Percentiles rank a stretch among this genome's conserved stretches.
Conservation (phyloP, 352 stramenopile genomes). For the Globisporangium camurandrum region DNA sequence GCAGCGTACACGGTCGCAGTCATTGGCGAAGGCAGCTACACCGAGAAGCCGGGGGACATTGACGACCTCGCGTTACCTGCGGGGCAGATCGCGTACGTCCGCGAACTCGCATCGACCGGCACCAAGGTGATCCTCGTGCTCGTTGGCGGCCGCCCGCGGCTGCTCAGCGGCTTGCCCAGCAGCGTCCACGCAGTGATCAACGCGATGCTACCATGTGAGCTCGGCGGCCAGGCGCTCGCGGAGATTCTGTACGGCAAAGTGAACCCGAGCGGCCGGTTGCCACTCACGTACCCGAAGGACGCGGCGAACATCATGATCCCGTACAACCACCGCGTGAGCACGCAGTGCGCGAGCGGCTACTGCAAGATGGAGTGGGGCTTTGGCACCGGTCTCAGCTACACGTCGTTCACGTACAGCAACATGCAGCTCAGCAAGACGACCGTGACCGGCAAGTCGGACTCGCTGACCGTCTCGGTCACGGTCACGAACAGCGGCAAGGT, state of each 20-base stretch:
- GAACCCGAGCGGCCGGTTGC: constrained; percentile 66
- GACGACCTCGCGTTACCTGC: constrained; percentile 38
- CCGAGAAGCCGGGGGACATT: constrained; percentile 79
- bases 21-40: constrained; percentile 73
- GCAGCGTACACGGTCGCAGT: constrained; percentile 61
- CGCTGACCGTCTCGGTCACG: constrained; percentile 38
- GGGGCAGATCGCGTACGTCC: constrained; percentile 55
- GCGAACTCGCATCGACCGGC: constrained; percentile 38
- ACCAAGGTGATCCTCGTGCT: constrained; percentile 64
- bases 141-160: constrained; percentile 50
- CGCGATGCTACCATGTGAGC: constrained; percentile 69
- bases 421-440: constrained; percentile 32
- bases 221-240: constrained; percentile 63
- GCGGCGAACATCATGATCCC: constrained; percentile 34
- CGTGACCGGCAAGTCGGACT: constrained; percentile 15
- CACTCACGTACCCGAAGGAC: constrained; percentile 74
- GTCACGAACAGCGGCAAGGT: constrained; percentile 51
- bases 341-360: constrained; percentile 36
- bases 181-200: constrained; percentile 50
- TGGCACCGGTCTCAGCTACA: constrained; percentile 64
- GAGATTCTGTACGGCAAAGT: constrained; percentile 60
- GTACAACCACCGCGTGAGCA: constrained; percentile 71
- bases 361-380: constrained; percentile 59
- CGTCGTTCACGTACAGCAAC: constrained; percentile 48
- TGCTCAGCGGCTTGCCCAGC: constrained; percentile 38